Conservation (phyloP, 495 filamentous ascomycete species). For the Penicillium ochrochloron region DNA sequence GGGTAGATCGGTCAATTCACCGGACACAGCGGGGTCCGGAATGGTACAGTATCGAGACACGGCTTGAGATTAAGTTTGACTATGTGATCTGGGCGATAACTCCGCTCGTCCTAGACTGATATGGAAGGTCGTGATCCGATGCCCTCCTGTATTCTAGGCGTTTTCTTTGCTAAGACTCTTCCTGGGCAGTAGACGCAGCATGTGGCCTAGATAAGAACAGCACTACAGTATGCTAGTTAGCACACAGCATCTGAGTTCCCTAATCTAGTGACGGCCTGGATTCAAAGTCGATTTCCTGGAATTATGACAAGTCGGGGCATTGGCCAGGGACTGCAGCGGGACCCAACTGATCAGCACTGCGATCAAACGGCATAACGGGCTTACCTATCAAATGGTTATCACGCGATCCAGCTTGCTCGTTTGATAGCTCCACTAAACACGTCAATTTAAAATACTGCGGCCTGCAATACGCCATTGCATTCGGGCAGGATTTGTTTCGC, state of each 20-base stretch:
- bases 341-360: neutral
- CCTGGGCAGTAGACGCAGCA: neutral
- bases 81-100: neutral
- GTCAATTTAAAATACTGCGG: neutral
- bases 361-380: neutral
- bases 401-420: no score
- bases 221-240: neutral
- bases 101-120: neutral
- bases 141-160: neutral
- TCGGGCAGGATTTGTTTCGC: neutral
- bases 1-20: neutral
- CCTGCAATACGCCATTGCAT: neutral
- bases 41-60: neutral
- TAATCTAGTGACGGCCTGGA: neutral
- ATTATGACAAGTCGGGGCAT: neutral
- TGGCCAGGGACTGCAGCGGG: neutral
- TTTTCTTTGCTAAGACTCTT: neutral
- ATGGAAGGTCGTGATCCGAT: neutral
- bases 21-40: neutral
- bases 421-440: neutral
- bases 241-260: neutral
- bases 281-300: neutral
- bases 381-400: neutral
- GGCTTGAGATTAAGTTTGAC: constrained; percentile 3
- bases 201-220: neutral